These are phyloP conservation scores for Aeminium ludgeri DNA, from an alignment of 495 filamentous ascomycete genomes.

Conservation along the genomic window DNA sequence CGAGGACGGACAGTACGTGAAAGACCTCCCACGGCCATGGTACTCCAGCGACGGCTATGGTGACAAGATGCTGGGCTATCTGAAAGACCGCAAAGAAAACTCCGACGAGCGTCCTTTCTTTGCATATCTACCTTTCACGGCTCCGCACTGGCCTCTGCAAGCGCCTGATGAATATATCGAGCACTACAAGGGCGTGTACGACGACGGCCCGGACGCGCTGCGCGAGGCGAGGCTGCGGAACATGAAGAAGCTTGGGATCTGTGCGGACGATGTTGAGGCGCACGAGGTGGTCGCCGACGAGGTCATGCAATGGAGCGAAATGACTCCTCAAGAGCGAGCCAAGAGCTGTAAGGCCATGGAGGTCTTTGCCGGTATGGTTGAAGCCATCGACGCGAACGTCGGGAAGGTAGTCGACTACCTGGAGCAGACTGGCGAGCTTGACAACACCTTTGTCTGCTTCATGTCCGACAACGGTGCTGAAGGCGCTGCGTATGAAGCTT, in stretches of 20 bases:
- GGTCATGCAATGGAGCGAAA: conserved; percentile 36
- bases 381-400: conserved; percentile 44
- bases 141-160: conserved; percentile 33
- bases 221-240: conserved; percentile 21
- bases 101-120: conserved; percentile 30
- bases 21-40: conserved; percentile 31
- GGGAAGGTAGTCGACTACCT: conserved; percentile 41
- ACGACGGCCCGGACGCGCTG: conserved; percentile 28
- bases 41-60: conserved; percentile 28
- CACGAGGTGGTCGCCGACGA: conserved; percentile 35
- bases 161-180: conserved; percentile 22
- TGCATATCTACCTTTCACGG: conserved; percentile 26
- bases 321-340: conserved; percentile 32
- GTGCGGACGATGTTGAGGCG: conserved; percentile 23
- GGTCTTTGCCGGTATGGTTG: conserved; percentile 47
- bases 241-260: conserved; percentile 25
- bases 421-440: conserved; percentile 37
- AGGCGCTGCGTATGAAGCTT: conserved; percentile 42
- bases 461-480: conserved; percentile 53
- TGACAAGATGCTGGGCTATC: conserved; percentile 25
- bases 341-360: conserved; percentile 42
- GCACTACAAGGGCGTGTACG: conserved; percentile 28
- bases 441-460: conserved; percentile 48
- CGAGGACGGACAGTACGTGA: conserved; percentile 40
- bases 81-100: conserved; percentile 33